These are phyloP conservation scores for Trichoderma guizhouense DNA, from an alignment of 2,329 filamentous ascomycete species.

Conservation along the genomic window DNA sequence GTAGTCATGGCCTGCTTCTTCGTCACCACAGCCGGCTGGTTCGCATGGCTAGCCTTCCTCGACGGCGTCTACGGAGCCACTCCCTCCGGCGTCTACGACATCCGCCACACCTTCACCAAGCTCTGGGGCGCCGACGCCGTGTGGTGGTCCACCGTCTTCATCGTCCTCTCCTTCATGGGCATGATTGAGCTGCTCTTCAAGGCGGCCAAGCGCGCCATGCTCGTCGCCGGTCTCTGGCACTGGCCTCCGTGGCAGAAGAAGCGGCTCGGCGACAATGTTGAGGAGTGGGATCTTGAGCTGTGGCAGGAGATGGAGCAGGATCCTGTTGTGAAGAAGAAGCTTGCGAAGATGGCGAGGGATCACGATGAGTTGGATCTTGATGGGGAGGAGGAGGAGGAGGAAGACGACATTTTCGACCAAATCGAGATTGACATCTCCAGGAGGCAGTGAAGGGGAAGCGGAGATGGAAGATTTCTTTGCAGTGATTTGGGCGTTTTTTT, in stretches of 20 bases:
- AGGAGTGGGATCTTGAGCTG: conserved; percentile 52
- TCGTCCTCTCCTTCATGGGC: conserved; percentile 58
- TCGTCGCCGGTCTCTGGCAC: conserved; percentile 46
- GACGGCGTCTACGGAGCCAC: conserved; percentile 54
- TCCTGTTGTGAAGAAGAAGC: conserved; percentile 39
- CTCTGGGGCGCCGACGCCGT: conserved; percentile 64
- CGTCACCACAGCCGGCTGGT: conserved; percentile 64
- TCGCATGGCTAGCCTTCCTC: conserved; percentile 71
- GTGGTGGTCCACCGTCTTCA: conserved; percentile 72
- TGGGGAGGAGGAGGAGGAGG: conserved; percentile 21
- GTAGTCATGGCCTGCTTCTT: conserved; percentile 59
- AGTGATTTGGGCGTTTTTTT: not conserved
- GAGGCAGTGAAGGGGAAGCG: not conserved
- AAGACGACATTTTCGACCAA: conserved; percentile 15
- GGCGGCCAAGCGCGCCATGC: conserved; percentile 43
- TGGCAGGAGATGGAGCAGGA: conserved; percentile 60
- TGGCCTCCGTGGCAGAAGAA: conserved; percentile 43
- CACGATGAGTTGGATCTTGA: conserved; percentile 26
- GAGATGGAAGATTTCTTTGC: not conserved
- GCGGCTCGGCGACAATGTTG: conserved; percentile 36
- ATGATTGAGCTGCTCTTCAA: conserved; percentile 64
- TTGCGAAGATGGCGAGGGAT: conserved; percentile 41
- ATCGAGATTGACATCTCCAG: conserved; percentile 18
- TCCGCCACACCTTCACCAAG: conserved; percentile 62
- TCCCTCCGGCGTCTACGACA: conserved; percentile 58